phyloP scores from a whole-genome alignment of 1,139 yeast genomes.

The Hyphopichia pseudoburtonii region DNA sequence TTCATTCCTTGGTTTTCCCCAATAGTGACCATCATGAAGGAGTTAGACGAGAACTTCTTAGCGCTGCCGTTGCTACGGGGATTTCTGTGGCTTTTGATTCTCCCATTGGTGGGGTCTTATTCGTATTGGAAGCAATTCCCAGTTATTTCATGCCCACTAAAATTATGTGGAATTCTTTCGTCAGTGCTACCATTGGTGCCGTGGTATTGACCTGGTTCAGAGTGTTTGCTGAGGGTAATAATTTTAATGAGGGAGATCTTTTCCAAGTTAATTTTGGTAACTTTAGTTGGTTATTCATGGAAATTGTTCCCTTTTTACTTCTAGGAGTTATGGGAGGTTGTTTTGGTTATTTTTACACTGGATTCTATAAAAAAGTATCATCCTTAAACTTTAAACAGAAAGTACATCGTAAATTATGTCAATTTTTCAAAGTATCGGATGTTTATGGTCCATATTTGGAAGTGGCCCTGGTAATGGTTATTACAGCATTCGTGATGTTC shows the following conservation, averaged over 20 bases:
- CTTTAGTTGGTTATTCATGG: conserved; percentile 72
- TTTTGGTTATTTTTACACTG: conserved; percentile 57
- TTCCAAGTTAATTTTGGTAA: conserved; percentile 66
- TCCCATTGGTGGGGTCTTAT: conserved; percentile 92
- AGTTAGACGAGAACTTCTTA: conserved; percentile 58
- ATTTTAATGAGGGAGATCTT: conserved; percentile 54
- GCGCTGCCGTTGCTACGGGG: conserved; percentile 92
- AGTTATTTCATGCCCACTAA: conserved; percentile 61
- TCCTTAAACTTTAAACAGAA: conserved; percentile 16
- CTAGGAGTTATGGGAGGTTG: conserved; percentile 71
- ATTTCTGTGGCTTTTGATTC: conserved; percentile 93
- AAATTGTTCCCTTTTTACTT: conserved; percentile 63
- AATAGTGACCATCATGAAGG: conserved; percentile 48
- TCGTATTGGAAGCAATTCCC: conserved; percentile 74
- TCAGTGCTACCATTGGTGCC: conserved; percentile 74
- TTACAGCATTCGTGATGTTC: conserved; percentile 57
- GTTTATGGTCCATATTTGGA: conserved; percentile 40
- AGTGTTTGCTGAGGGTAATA: conserved; percentile 57
- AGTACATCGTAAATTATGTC: conserved; percentile 20
- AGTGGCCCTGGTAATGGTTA: conserved; percentile 43
- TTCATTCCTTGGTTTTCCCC: conserved; percentile 28
- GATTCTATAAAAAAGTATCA: conserved; percentile 40
- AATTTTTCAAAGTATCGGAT: conserved; percentile 13
- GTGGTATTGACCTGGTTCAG: conserved; percentile 56
- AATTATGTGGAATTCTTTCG: conserved; percentile 80